Percentiles rank a stretch among this genome's conserved stretches.
Conservation (phyloP, 2,329 filamentous ascomycete species). For the Aspergillus udagawae region DNA sequence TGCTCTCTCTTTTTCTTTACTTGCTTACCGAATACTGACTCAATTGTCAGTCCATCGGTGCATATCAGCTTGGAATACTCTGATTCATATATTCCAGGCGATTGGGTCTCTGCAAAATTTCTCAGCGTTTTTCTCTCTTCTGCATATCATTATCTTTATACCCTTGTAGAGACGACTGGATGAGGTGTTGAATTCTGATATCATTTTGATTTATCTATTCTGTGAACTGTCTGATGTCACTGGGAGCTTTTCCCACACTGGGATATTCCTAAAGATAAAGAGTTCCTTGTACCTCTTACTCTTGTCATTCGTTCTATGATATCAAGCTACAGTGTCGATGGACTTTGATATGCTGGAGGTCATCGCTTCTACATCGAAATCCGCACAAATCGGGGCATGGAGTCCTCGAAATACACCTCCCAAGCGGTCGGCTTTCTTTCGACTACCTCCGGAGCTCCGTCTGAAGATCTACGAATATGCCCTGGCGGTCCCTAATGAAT, state of each 20-base stretch:
- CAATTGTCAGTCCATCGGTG: not conserved
- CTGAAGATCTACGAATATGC: conserved; percentile 34
- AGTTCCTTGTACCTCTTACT: not conserved
- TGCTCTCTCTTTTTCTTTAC: not conserved
- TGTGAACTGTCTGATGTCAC: not conserved
- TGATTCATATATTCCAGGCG: not conserved
- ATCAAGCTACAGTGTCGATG: too few species aligned
- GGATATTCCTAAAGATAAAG: not conserved
- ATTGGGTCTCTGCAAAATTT: not conserved
- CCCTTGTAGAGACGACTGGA: too few species aligned
- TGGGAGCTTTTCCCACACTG: not conserved
- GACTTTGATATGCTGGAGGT: not conserved
- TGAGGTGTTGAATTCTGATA: not conserved
- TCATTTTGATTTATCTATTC: not conserved
- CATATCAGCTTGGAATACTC: not conserved
- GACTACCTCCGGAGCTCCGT: conserved; percentile 28
- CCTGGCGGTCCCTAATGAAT: conserved; percentile 27
- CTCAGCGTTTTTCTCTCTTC: too few species aligned
- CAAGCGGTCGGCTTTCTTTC: conserved; percentile 19
- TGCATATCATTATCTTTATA: too few species aligned
- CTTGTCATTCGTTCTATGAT: not conserved
- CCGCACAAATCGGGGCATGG: not conserved
- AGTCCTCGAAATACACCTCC: not conserved
- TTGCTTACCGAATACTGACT: not conserved
- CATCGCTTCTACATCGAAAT: not conserved